phyloP scores from a whole-genome alignment of 2,329 filamentous ascomycete genomes.

The Corynespora cassiicola region DNA sequence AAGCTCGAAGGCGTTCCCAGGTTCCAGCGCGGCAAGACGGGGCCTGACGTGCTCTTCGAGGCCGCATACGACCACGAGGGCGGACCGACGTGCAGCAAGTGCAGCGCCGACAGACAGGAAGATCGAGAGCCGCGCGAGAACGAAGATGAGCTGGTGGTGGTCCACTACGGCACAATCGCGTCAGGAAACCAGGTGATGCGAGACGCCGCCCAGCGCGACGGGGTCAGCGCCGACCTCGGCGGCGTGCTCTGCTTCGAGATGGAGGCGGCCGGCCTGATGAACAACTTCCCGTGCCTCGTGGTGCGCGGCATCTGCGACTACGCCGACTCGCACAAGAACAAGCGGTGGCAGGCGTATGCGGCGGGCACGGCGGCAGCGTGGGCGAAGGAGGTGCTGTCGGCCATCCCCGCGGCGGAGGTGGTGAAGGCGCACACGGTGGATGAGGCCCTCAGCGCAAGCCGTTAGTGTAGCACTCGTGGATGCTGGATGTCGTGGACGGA shows the following conservation, averaged over 20 bases:
- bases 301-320: constrained; percentile 5
- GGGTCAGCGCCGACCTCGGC: not conserved
- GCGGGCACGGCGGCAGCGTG: constrained; percentile 18
- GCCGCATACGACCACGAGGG: constrained; percentile 3
- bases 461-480: constrained; percentile 4
- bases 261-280: constrained; percentile 3
- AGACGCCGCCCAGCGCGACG: constrained; percentile 5
- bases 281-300: constrained; percentile 2
- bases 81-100: not conserved
- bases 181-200: constrained; percentile 7
- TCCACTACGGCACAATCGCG: constrained; percentile 8
- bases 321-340: constrained; percentile 7
- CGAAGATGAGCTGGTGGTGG: constrained; percentile 2
- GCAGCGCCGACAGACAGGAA: constrained; percentile 1
- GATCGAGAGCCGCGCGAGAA: not conserved
- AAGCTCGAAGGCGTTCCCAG: constrained; percentile 1
- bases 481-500: not conserved
- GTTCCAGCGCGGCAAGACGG: constrained; percentile 1
- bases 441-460: constrained; percentile 6
- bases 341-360: constrained; percentile 12
- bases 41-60: constrained; percentile 2
- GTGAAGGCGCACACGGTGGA: constrained; percentile 4
- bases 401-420: constrained; percentile 12
- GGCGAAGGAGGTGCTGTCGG: constrained; percentile 16
- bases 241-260: constrained; percentile 6